Evolutionary conservation across 140 eudicot species (phyloP).

Genomic region (Erigeron philadelphicus): DNA sequence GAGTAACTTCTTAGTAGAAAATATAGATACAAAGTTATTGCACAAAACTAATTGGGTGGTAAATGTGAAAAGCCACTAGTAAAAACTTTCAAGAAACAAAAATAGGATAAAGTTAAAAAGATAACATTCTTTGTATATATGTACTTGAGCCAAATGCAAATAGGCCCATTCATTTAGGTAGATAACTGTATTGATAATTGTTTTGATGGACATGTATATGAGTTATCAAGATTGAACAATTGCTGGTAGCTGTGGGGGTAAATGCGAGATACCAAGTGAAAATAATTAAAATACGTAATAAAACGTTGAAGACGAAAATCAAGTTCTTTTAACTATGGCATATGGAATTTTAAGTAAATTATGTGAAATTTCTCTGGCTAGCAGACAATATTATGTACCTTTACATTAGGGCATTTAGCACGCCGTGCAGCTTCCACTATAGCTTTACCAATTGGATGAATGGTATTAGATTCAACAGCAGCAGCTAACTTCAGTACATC

Average conservation of each 20-base stretch:
- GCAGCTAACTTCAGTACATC: constrained; percentile 86
- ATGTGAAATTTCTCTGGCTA: background rate
- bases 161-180: background rate
- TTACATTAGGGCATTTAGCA: constrained; percentile 45
- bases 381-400: constrained; percentile 36
- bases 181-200: background rate
- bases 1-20: too few species aligned
- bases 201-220: background rate
- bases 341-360: background rate
- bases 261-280: background rate
- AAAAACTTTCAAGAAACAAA: too few species aligned
- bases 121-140: too few species aligned
- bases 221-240: background rate
- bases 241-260: background rate
- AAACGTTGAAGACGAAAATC: background rate
- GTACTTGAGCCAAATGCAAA: too few species aligned
- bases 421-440: constrained; percentile 80
- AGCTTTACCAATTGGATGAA: constrained; percentile 98
- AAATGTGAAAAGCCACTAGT: too few species aligned
- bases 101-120: too few species aligned
- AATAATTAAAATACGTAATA: background rate
- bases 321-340: background rate
- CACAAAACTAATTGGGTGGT: too few species aligned
- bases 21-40: too few species aligned
- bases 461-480: constrained; percentile 86